Conservation (phyloP, 1,139 yeast genomes). For the Kluyveromyces sp. region DNA sequence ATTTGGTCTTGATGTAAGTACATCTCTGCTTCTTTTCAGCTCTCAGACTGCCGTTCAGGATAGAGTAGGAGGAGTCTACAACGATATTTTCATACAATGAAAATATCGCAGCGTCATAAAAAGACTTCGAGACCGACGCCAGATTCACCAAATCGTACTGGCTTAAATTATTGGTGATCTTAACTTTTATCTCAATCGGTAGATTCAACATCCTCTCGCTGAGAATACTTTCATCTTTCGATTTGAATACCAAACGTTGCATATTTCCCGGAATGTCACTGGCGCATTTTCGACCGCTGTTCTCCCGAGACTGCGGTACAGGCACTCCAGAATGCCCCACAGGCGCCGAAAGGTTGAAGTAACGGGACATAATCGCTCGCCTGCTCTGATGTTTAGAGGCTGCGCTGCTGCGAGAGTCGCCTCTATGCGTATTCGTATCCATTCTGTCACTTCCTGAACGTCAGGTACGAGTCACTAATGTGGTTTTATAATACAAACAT, state of each 20-base stretch:
- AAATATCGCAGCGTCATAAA: slow-evolving; percentile 33
- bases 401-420: background rate
- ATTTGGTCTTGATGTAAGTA: slow-evolving; percentile 18
- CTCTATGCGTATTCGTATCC: background rate
- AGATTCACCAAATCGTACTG: slow-evolving; percentile 40
- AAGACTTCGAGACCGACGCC: slow-evolving; percentile 31
- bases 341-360: slow-evolving; percentile 13
- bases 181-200: slow-evolving; percentile 37
- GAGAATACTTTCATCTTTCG: background rate
- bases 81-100: slow-evolving; percentile 37
- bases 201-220: slow-evolving; percentile 9
- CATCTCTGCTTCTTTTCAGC: slow-evolving; percentile 2
- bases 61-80: slow-evolving; percentile 31
- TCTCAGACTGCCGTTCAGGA: slow-evolving; percentile 7
- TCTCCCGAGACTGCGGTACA: slow-evolving; percentile 2
- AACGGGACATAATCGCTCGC: slow-evolving; percentile 10
- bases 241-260: no score
- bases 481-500: background rate
- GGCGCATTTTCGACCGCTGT: background rate
- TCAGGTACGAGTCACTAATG: no score
- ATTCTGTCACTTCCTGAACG: background rate
- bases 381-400: slow-evolving; percentile 4
- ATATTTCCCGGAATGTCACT: background rate
- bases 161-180: slow-evolving; percentile 34
- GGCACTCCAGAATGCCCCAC: slow-evolving; percentile 16